Evolutionary conservation across 306 rosid genomes (phyloP).

Genomic region (Aeschynomene evenia): DNA sequence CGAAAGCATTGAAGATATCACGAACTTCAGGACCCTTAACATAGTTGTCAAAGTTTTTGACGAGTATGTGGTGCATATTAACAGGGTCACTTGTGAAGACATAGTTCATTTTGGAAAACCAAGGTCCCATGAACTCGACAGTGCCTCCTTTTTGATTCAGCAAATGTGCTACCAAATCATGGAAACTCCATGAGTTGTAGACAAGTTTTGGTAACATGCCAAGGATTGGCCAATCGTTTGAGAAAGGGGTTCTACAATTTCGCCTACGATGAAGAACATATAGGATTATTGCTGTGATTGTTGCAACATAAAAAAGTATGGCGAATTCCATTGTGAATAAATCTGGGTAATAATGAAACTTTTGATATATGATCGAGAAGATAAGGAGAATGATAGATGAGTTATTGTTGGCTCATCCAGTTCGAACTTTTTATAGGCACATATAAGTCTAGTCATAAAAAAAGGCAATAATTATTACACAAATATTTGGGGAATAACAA

Average conservation of each 20-base stretch:
- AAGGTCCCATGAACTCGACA: slow-evolving; percentile 16
- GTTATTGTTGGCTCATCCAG: too few species aligned
- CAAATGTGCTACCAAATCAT: background rate
- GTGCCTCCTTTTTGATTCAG: slow-evolving; percentile 8
- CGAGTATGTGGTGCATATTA: slow-evolving; percentile 24
- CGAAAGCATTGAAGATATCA: slow-evolving; percentile 37
- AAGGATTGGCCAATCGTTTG: slow-evolving; percentile 27
- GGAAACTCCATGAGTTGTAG: background rate
- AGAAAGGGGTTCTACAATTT: background rate
- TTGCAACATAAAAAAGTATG: background rate
- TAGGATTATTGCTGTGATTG: background rate
- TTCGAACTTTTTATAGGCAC: too few species aligned
- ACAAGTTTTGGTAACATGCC: slow-evolving; percentile 28
- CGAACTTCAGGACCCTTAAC: slow-evolving; percentile 33
- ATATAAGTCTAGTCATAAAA: too few species aligned
- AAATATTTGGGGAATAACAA: too few species aligned
- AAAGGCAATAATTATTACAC: too few species aligned
- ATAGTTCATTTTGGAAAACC: slow-evolving; percentile 28
- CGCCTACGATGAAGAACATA: background rate
- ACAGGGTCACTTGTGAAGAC: slow-evolving; percentile 30
- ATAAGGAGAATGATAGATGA: too few species aligned
- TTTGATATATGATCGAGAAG: too few species aligned
- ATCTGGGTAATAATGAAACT: background rate
- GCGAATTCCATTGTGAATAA: background rate
- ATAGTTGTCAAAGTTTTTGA: slow-evolving; percentile 15